Evolutionary conservation across 306 rosid genomes (phyloP).

Genomic region (Potentilla sterilis): DNA sequence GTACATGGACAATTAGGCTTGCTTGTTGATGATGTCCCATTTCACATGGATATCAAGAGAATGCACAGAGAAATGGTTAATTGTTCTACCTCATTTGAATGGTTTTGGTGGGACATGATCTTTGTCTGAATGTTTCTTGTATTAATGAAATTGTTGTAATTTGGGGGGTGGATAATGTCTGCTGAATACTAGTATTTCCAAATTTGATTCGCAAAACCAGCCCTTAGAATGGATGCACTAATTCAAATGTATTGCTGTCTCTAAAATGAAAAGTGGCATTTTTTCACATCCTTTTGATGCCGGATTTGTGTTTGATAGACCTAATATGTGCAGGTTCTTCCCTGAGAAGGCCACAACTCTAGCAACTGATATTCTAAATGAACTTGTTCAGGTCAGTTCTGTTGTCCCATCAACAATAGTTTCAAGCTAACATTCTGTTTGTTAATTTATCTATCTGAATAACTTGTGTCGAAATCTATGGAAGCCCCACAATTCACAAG

Average conservation of each 20-base stretch:
- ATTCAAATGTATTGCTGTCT: slow-evolving; percentile 2
- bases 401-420: background rate
- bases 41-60: background rate
- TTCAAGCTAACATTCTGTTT: background rate
- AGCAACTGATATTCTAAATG: slow-evolving; percentile 66
- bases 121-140: background rate
- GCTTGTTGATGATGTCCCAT: background rate
- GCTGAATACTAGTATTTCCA: background rate
- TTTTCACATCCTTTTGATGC: slow-evolving; percentile 7
- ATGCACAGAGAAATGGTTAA: background rate
- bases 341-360: slow-evolving; percentile 74
- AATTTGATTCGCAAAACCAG: background rate
- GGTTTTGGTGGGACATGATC: background rate
- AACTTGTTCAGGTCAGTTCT: slow-evolving; percentile 69
- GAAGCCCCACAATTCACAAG: background rate
- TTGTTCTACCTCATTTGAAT: background rate
- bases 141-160: background rate
- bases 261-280: background rate
- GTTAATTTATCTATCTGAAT: slow-evolving; percentile 3
- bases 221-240: background rate
- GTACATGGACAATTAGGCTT: background rate
- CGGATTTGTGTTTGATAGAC: slow-evolving; percentile 14
- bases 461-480: slow-evolving; percentile 2
- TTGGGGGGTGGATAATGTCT: background rate
- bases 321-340: slow-evolving; percentile 63